Evolutionary conservation across 495 filamentous ascomycete species (phyloP).

Genomic region (Aspergillus conjunctus): DNA sequence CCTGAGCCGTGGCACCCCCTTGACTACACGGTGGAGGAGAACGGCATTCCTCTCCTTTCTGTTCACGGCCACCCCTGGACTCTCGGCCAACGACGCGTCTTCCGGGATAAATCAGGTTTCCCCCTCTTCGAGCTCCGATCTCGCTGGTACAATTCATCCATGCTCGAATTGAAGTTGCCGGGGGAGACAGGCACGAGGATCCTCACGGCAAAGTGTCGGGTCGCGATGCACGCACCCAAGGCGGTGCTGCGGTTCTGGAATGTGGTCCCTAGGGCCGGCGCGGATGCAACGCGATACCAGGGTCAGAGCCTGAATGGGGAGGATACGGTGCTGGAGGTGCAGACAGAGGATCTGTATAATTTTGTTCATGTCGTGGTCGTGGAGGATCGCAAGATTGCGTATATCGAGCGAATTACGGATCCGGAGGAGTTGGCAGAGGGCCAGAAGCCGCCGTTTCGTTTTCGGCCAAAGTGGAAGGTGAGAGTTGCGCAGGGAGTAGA

Average conservation of each 20-base stretch:
- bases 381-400: conserved; percentile 13
- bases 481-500: conserved; percentile 22
- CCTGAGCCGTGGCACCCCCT: conserved; percentile 27
- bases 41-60: conserved; percentile 15
- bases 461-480: conserved; percentile 23
- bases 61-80: conserved; percentile 22
- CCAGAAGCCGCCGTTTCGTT: conserved; percentile 23
- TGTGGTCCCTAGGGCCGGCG: conserved; percentile 1
- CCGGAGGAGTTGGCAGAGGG: conserved; percentile 19
- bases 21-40: conserved; percentile 21
- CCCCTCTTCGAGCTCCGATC: conserved; percentile 24
- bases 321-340: conserved; percentile 19
- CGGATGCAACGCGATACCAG: not conserved
- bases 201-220: conserved; percentile 20
- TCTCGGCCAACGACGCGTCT: conserved; percentile 21
- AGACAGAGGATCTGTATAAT: conserved; percentile 20
- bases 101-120: conserved; percentile 21
- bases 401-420: conserved; percentile 18
- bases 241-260: conserved; percentile 21
- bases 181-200: conserved; percentile 11
- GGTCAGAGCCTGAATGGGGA: not conserved
- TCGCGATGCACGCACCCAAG: conserved; percentile 18
- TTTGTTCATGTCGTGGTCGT: conserved; percentile 19
- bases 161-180: conserved; percentile 20
- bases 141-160: conserved; percentile 23